Evolutionary conservation across 2,329 filamentous ascomycete species (phyloP), one percentile per base, ranked within the genome.

Genomic region (Hypoxylon rubiginosum): DNA sequence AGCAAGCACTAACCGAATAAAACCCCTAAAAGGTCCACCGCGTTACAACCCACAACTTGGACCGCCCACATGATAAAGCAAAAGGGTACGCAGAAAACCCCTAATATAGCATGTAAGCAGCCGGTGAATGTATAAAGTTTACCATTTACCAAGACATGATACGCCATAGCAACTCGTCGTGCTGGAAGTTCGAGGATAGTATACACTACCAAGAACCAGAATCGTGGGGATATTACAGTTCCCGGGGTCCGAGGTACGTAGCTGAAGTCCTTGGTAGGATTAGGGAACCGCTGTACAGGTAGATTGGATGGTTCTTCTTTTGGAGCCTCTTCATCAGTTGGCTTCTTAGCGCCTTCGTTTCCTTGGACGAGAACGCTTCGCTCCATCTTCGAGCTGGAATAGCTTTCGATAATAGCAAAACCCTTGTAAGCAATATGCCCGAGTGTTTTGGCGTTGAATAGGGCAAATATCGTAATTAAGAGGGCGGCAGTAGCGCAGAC

Each of bases 401-500:
- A 56, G n/a, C 8, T 39, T 9, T 58, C 30, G 4, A 58, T 32
- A 11, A 51, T 19, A 58, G 17, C 11, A 28, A 26, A 30, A 4
- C 15, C 28, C 13, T 36, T 50, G 11, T 41, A 10, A 19, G 36
- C 17, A 50, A 50, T 7, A 41, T 41, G 13, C 5, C n/a, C 43
- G 30, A 58, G 15, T 19, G 55, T 30, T 30, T 58, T 58, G 2
- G 45, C 55, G 15, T 63, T 65, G 57, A 58, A 11, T 1, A 67
- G 43, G 17, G 52, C 57, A 32, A 62, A 11, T 4, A 49, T 52
- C 0, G 61, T 67, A 9, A 67, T 17, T 6, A 54, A 11, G 3
- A 67, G 49, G 8, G 65, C 52, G 17, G 60, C 21, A 8, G 49
- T 21, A n/a, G 65, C 65, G 17, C 45, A 53, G 10, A 46, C 45